Evolutionary conservation across 257 asterid genomes (phyloP), one percentile per base, ranked within the genome.

Genomic region (Gynochthodes officinalis): DNA sequence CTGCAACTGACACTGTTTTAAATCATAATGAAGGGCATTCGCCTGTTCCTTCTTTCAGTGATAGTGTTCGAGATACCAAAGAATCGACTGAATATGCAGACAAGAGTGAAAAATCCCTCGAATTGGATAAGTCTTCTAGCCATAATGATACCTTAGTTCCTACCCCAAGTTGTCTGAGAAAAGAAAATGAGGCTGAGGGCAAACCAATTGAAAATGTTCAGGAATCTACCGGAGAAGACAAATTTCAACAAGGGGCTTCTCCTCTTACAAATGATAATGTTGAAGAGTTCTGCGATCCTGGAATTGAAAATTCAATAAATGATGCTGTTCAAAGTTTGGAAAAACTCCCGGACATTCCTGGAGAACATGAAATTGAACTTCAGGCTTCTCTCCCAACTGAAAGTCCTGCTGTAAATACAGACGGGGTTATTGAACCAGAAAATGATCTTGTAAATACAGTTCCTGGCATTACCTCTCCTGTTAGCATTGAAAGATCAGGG

Each of bases 11-110:
- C 23, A 44, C 48, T 30, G 53, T 25, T 30, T 21, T 53, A 10
- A 27, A 50, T 73, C 55, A 64, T 25, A 64, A 27, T 23, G 18
- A 52, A 28, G 58, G 28, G 27, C 33, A 50, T 15, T 58, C 0
- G 16, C 50, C 58, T 69, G 76, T 39, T 63, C 53, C 76, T 50
- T 57, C 70, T 71, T 44, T 27, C 13, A 32, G 48, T 40, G 59
- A 8, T 6, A 12, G 68, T 52, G 67, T 33, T 76, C 68, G 28
- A 32, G 65, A 61, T 37, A 61, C n/a, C 33, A 27, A 61, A 14
- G 78, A 44, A 58, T 49, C 37, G 53, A 44, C 4, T 75, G 64
- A 37, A 10, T 39, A 18, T 21, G 3, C 50, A 21, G 79, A 50
- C 49, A 44, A 16, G 15, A 5, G 44, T 39, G 67, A 61, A 12